Base-by-base conservation (phyloP, 306 rosid species). In the Cotoneaster glaucophyllus region DNA sequence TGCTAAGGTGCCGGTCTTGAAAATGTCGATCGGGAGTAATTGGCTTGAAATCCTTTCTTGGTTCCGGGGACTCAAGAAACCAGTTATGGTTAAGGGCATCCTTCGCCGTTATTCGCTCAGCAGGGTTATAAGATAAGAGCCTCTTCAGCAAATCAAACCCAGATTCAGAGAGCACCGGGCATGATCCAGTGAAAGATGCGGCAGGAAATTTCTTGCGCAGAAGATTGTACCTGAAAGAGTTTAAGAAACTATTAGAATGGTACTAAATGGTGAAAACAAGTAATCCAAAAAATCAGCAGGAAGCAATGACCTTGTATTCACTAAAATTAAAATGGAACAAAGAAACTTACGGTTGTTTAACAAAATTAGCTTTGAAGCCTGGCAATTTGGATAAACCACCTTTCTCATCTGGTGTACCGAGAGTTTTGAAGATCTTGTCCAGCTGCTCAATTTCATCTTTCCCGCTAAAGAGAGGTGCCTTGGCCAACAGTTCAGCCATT, bases 171-270 rank as follows among this genome's bases (percentile, higher is more conserved):
- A 96, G 86, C 83, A 88, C 90, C 11, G 97, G 89, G 24, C 85
- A 82, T 44, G 87, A 83, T 32, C 97, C 98, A 22, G 89, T 92
- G 79, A 96, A 96, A 48, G 98, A 92, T 61, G 93, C 56, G 0
- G 88, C 89, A 26, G 97, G 93, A 85, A 96, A 96, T 79, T 92
- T 92, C 86, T 80, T 92, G 75, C 96, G 90, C 83, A 96, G 82
- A 70, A 78, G 39, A 54, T 85, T 93, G 83, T 72, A 79, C 82
- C 98, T 93, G 83, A 82, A 78, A 87, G 76, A 43, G 70, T 64
- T n/a, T 63, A 25, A 71, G 44, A 32, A 82, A 59, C 39, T 17
- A 73, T 57, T 64, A 70, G 22, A 28, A 63, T 5, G 37, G 37
- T 10, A 10, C 19, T 15, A 6, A 62, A 62, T 2, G 34, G 43